Percentiles rank a stretch among this genome's conserved stretches.
Evolutionary conservation across 805 yeast species (phyloP).

Genomic region (Ogataea pignaliae): DNA sequence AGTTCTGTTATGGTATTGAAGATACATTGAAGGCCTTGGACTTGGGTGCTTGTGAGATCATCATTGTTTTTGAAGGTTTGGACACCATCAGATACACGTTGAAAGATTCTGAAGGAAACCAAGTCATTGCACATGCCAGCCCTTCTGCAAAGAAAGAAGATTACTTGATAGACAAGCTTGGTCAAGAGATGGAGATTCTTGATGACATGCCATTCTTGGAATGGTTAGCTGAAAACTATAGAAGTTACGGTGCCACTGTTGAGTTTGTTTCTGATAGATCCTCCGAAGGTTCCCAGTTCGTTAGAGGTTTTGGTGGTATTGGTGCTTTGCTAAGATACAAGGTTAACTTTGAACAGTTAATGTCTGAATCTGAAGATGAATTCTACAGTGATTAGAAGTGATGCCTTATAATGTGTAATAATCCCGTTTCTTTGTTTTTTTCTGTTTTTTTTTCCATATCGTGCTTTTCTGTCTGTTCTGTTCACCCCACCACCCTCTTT

Average conservation of each 20-base stretch:
- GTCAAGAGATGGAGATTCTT: constrained; percentile 85
- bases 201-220: constrained; percentile 85
- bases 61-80: constrained; percentile 90
- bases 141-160: constrained; percentile 74
- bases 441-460: not conserved
- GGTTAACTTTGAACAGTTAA: constrained; percentile 94
- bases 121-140: constrained; percentile 64
- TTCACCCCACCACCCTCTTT: not conserved
- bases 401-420: constrained; percentile 4
- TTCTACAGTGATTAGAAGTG: constrained; percentile 50
- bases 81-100: constrained; percentile 78
- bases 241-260: constrained; percentile 87
- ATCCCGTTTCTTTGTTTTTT: constrained; percentile 1
- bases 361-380: constrained; percentile 82
- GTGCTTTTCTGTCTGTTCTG: constrained; percentile 1
- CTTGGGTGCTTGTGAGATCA: constrained; percentile 89
- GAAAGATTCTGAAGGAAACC: constrained; percentile 78
- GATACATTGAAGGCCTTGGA: constrained; percentile 96
- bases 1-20: constrained; percentile 95
- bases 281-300: constrained; percentile 98
- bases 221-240: constrained; percentile 98
- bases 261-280: constrained; percentile 97
- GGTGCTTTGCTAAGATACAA: constrained; percentile 96
- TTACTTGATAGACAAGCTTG: constrained; percentile 75
- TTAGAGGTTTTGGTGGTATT: constrained; percentile 97